phyloP scores from a whole-genome alignment of 352 stramenopile genomes.

The Phytophthora hibernalis region DNA sequence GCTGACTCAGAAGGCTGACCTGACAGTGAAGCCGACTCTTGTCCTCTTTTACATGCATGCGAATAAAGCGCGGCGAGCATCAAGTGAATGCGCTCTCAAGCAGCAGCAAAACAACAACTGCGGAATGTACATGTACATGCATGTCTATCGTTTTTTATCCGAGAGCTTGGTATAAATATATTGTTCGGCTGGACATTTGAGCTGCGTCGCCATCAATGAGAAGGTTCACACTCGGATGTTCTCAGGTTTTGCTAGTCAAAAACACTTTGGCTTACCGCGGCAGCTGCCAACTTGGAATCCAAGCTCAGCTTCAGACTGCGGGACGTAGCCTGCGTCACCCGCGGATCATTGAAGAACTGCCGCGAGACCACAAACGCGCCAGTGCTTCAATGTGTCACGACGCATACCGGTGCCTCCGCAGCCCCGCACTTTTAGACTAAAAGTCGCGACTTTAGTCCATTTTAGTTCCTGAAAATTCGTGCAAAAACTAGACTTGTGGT shows the following conservation, averaged over 20 bases:
- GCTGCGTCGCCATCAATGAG: slow-evolving; percentile 17
- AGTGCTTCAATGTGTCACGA: slow-evolving; percentile 34
- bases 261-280: background rate
- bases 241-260: slow-evolving; percentile 37
- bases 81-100: slow-evolving; percentile 1
- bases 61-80: too few relatives aligned
- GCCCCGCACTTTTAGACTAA: slow-evolving; percentile 22
- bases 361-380: slow-evolving; percentile 6
- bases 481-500: background rate
- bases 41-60: background rate
- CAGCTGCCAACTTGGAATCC: too few relatives aligned
- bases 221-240: slow-evolving; percentile 26
- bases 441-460: slow-evolving; percentile 14
- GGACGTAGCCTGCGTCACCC: slow-evolving; percentile 25
- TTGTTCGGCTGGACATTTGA: slow-evolving; percentile 1
- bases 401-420: background rate
- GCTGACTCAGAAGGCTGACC: slow-evolving; percentile 3
- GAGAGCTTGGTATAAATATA: background rate
- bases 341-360: slow-evolving; percentile 30
- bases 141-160: background rate
- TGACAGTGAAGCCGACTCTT: background rate
- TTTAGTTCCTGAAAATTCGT: slow-evolving; percentile 6
- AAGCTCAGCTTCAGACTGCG: background rate
- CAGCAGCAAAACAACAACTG: background rate
- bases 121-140: background rate